These are phyloP conservation scores for Nitzschia sp. DNA, from an alignment of 108 stramenopile genomes.

Conservation along the genomic window DNA sequence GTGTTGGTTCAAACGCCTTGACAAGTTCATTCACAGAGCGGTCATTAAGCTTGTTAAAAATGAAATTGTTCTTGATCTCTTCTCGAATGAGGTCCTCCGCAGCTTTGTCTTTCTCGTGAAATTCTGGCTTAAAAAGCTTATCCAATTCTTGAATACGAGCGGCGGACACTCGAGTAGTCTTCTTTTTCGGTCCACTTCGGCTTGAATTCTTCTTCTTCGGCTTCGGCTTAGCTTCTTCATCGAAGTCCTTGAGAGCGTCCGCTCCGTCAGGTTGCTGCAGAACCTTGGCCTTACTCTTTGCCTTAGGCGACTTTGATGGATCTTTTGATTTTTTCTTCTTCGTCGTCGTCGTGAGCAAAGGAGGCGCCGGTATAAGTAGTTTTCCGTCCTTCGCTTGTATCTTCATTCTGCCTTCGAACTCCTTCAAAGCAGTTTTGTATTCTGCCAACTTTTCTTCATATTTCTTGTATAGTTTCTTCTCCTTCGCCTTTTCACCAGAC, in stretches of 20 bases:
- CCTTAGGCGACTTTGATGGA: neutral
- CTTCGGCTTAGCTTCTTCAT: neutral
- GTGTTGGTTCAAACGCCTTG: slow-evolving; percentile 48
- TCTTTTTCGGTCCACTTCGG: neutral
- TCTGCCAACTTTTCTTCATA: neutral
- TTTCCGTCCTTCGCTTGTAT: neutral
- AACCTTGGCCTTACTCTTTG: neutral
- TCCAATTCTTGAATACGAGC: neutral
- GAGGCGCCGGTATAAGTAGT: neutral
- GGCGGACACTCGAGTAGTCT: neutral
- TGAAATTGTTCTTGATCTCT: slow-evolving; percentile 58
- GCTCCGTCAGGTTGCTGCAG: neutral
- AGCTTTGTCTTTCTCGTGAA: neutral
- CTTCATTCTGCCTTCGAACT: neutral
- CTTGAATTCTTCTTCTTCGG: neutral
- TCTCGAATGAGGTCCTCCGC: slow-evolving; percentile 43
- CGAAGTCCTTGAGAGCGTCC: neutral
- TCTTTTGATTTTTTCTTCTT: too few relatives aligned
- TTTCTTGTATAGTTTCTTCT: neutral
- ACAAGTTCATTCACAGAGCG: slow-evolving; percentile 47
- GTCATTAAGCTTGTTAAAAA: slow-evolving; percentile 54
- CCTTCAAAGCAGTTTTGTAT: neutral
- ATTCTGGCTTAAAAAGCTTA: neutral
- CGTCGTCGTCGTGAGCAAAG: neutral
- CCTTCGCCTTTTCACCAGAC: neutral